These are phyloP conservation scores for Debaryomycetaceae sp. DNA, from an alignment of 1,139 yeast genomes.

Conservation along the genomic window DNA sequence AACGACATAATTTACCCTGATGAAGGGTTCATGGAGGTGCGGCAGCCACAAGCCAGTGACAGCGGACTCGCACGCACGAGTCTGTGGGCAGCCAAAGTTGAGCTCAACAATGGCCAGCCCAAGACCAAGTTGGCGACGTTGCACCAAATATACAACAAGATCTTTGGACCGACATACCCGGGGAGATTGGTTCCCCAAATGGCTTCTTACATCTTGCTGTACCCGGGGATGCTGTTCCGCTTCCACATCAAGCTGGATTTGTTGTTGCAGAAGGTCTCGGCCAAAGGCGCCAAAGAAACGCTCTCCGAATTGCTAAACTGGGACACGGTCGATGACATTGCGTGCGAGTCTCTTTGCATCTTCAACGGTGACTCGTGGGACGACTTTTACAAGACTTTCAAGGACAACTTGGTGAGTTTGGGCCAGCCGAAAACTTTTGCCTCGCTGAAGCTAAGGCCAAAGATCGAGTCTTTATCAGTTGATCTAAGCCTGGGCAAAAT, in stretches of 20 bases:
- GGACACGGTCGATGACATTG: conserved; percentile 26
- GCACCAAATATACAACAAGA: conserved; percentile 47
- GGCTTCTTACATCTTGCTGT: conserved; percentile 38
- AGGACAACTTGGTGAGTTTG: neutral
- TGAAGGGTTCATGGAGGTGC: conserved; percentile 4
- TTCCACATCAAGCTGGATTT: conserved; percentile 25
- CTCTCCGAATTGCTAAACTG: conserved; percentile 32
- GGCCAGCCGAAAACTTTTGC: too few species aligned
- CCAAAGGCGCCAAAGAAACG: conserved; percentile 15
- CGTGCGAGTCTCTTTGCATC: conserved; percentile 33
- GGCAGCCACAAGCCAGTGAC: neutral
- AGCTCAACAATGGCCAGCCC: conserved; percentile 2
- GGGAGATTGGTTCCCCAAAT: conserved; percentile 29
- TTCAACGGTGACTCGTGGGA: conserved; percentile 30
- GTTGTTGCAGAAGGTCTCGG: conserved; percentile 15
- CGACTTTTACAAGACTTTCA: conserved; percentile 14
- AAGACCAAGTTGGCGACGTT: conserved; percentile 19
- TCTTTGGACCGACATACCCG: conserved; percentile 63
- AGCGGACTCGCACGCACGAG: neutral
- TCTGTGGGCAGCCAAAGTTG: conserved; percentile 7
- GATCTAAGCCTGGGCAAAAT: conserved; percentile 1
- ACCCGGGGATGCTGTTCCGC: conserved; percentile 52
- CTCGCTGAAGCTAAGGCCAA: conserved; percentile 4
- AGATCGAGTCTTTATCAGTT: conserved; percentile 4
- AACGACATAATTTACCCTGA: conserved; percentile 17